These are phyloP conservation scores for Xylariaceae sp. DNA, from an alignment of 2,329 filamentous ascomycete species.

Conservation along the genomic window DNA sequence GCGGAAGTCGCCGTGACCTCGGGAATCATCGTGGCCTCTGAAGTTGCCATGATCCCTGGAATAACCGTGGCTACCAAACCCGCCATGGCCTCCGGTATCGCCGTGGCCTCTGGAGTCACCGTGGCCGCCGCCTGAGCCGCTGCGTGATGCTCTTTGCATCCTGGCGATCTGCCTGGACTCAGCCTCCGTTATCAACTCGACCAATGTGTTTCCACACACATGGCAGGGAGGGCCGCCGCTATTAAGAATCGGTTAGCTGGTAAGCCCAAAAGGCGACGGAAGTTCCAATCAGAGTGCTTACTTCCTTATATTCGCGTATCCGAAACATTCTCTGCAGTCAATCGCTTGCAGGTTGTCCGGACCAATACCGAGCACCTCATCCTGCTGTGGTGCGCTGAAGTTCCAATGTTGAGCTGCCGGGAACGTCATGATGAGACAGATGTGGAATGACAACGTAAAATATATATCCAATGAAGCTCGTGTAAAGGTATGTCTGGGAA, in stretches of 20 bases:
- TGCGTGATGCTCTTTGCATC: background rate
- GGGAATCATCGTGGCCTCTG: background rate
- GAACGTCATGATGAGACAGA: conserved; percentile 7
- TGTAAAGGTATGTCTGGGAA: background rate
- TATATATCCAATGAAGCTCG: background rate
- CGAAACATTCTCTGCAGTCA: conserved; percentile 9
- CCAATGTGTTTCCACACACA: conserved; percentile 14
- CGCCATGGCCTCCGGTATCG: background rate
- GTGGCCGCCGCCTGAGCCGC: background rate
- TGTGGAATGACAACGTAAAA: background rate
- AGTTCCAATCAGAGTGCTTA: background rate
- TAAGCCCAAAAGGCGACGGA: background rate
- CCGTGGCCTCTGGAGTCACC: background rate
- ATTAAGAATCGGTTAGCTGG: background rate
- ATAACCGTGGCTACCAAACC: background rate
- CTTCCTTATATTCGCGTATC: conserved; percentile 13
- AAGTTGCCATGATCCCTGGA: background rate
- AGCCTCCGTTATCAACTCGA: conserved; percentile 10
- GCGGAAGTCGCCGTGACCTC: background rate
- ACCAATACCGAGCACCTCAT: conserved; percentile 13
- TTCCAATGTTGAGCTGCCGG: conserved; percentile 5
- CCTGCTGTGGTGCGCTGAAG: conserved; percentile 4
- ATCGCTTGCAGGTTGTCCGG: conserved; percentile 5
- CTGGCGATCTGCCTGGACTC: conserved; percentile 8
- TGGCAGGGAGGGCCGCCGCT: conserved; percentile 6